Evolutionary conservation across 2,329 filamentous ascomycete genomes (phyloP).

Genomic region (Paecilomyces dactylethromorphus): DNA sequence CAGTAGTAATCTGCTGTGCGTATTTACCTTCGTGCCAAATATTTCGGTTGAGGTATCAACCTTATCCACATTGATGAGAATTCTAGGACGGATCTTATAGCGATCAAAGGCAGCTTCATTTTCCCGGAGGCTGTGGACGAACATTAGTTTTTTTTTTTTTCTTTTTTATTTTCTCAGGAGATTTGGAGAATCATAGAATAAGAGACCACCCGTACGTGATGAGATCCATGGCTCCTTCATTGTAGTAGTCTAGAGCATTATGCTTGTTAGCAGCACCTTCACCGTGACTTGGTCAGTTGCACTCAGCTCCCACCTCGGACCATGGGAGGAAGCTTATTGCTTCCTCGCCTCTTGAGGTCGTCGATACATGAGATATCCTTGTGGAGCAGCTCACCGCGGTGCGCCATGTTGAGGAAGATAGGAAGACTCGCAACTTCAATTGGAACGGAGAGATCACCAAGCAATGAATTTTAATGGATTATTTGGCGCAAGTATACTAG

Average conservation of each 20-base stretch:
- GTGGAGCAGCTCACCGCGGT: constrained; percentile 22
- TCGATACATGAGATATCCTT: constrained; percentile 16
- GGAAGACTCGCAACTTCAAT: not conserved
- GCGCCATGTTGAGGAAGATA: constrained; percentile 17
- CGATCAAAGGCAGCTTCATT: constrained; percentile 48
- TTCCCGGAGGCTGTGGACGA: constrained; percentile 36
- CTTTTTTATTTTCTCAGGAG: no score
- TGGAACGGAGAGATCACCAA: not conserved
- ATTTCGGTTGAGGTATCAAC: constrained; percentile 37
- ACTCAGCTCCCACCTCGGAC: constrained; percentile 22
- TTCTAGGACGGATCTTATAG: constrained; percentile 39
- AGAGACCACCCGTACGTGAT: constrained; percentile 31
- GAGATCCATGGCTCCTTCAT: constrained; percentile 51
- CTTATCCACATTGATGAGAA: constrained; percentile 30
- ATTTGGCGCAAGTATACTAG: not conserved
- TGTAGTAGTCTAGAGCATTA: constrained; percentile 46
- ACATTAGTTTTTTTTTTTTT: no score
- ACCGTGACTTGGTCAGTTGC: not conserved
- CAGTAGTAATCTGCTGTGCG: not conserved
- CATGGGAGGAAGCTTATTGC: constrained; percentile 33
- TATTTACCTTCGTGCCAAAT: constrained; percentile 31
- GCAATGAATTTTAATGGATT: not conserved
- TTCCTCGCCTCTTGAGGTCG: constrained; percentile 36
- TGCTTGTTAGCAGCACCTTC: not conserved
- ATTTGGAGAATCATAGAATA: not conserved